Evolutionary conservation across 106 monocot genomes (phyloP), one percentile per base, ranked within the genome.

Genomic region (Dioscorea alata): DNA sequence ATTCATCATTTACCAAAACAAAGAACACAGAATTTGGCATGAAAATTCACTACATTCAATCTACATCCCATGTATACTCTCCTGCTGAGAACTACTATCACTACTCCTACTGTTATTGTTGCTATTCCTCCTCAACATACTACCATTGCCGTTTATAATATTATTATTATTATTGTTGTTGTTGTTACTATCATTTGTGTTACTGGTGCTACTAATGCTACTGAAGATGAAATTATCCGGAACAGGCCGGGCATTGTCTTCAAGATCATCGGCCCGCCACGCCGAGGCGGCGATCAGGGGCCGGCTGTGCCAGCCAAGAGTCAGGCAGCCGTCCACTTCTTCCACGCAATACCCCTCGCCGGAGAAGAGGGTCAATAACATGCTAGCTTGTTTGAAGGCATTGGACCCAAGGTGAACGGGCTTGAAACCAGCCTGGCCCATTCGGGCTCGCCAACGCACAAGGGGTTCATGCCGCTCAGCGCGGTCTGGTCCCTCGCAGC

Each of bases 381-480:
- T 91, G 72, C 82, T 79, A 8, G 87, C 87, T 73, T 91, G 87
- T 59, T 82, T 82, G 80, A 82, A 85, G 13, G 84, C 91, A 67
- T 85, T 82, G 33, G 87, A 85, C 2, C 87, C 87, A 7, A 83
- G 67, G 31, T 72, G 85, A 2, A 77, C 66, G 66, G 76, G 62
- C 17, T 23, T 33, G 19, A 92, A 62, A 3, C 91, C 82, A 13
- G 68, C 85, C 9, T 66, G 67, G 34, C 13, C 24, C 73, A 92
- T 18, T 42, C 91, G 60, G 2, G 4, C 53, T 48, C 73, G 32
- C 91, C 91, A 92, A 52, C 71, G 69, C 13, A 50, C 50, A 65
- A 85, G 67, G 42, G 78, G 76, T 85, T 92, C 91, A 80, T 92
- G 91, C 51, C 91, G 76, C 82, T 88, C 91, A 10, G 50, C 53